These are phyloP conservation scores for Colletotrichum incanum DNA, from an alignment of 2,329 filamentous ascomycete genomes.

Conservation along the genomic window DNA sequence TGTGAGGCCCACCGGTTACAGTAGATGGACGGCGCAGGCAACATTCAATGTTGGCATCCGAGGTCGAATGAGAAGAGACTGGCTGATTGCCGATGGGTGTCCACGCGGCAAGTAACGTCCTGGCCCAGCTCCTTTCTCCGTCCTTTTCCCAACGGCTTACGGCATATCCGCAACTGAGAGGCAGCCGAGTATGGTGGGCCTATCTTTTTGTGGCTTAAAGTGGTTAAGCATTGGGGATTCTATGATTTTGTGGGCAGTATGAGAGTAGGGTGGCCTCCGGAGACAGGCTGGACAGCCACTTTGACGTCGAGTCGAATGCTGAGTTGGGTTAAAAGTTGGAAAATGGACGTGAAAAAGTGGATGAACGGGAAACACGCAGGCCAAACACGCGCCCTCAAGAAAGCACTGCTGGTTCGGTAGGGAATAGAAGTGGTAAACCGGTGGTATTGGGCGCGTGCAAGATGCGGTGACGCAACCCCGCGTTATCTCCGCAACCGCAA, in stretches of 20 bases:
- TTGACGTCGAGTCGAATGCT: neutral
- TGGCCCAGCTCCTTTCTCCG: constrained; percentile 11
- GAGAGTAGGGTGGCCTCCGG: neutral
- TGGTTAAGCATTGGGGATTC: neutral
- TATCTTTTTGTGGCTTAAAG: too few species aligned
- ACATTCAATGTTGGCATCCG: neutral
- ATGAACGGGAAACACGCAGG: too few species aligned
- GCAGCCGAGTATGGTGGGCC: neutral
- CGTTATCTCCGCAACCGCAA: constrained; percentile 27
- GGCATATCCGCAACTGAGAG: neutral
- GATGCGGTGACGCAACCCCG: constrained; percentile 12
- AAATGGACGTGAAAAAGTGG: neutral
- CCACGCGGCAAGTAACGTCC: constrained; percentile 9
- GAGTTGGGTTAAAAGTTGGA: neutral
- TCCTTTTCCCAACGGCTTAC: neutral
- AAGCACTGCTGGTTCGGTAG: too few species aligned
- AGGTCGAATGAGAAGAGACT: constrained; percentile 16
- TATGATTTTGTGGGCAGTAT: too few species aligned
- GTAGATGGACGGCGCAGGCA: constrained; percentile 13
- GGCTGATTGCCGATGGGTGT: constrained; percentile 13
- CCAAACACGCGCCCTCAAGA: neutral
- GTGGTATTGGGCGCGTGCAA: neutral
- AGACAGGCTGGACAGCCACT: neutral
- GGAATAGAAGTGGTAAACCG: too few species aligned
- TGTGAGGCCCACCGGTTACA: constrained; percentile 17